phyloP scores from a whole-genome alignment of 179 eudicot genomes.

The Beta macrorhiza region DNA sequence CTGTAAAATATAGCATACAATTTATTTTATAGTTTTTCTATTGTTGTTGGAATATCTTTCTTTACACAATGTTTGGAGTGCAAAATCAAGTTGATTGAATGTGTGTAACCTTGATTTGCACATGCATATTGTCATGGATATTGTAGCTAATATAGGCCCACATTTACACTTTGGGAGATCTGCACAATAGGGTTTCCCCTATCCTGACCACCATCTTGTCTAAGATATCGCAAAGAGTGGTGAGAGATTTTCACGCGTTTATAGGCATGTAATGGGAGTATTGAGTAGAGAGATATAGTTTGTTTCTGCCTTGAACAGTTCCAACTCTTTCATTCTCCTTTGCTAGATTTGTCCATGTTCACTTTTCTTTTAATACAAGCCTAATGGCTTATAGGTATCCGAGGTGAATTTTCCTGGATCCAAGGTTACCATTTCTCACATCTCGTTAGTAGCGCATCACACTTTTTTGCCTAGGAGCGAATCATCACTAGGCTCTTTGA shows the following conservation, averaged over 20 bases:
- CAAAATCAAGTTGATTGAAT: no score
- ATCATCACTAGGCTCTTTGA: not conserved
- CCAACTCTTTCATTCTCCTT: not conserved
- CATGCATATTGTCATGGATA: not conserved
- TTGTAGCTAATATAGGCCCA: not conserved
- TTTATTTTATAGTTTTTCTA: not conserved
- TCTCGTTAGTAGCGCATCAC: not conserved
- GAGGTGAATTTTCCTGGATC: not conserved
- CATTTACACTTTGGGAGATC: not conserved
- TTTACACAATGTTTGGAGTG: not conserved
- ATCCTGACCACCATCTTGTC: not conserved
- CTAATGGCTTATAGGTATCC: not conserved
- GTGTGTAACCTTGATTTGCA: no score
- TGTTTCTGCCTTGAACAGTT: no score
- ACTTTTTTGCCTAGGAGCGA: not conserved
- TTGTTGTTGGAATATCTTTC: not conserved
- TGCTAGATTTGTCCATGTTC: not conserved
- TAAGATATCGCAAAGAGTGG: not conserved
- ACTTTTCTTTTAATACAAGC: not conserved
- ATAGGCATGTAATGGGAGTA: no score
- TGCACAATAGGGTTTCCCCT: not conserved
- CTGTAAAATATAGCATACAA: not conserved
- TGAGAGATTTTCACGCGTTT: no score
- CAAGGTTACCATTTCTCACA: not conserved
- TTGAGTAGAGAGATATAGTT: no score